Conservation (phyloP, 2,329 filamentous ascomycete genomes). For the Hymenoscyphus linearis region DNA sequence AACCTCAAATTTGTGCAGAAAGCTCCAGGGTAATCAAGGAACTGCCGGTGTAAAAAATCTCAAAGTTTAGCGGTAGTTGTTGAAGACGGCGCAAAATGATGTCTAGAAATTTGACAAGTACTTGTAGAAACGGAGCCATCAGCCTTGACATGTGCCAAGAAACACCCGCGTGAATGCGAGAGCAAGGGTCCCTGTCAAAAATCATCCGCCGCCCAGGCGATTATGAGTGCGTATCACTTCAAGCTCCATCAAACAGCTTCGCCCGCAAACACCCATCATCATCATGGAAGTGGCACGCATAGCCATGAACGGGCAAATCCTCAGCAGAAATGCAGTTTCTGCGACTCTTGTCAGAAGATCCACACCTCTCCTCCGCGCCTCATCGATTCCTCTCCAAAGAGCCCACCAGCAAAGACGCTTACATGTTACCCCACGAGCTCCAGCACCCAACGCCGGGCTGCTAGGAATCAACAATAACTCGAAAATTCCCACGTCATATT, state of each 20-base stretch:
- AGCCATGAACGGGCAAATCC: constrained; percentile 18
- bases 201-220: not conserved
- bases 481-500: constrained; percentile 65
- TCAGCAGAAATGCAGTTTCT: constrained; percentile 18
- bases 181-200: not conserved
- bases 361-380: constrained; percentile 19
- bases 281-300: not conserved
- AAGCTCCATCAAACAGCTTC: not conserved
- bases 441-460: constrained; percentile 26
- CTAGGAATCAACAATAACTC: constrained; percentile 32
- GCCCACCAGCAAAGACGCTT: constrained; percentile 23
- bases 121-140: not conserved
- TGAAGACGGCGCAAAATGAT: not conserved
- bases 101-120: no score
- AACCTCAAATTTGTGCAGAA: not conserved
- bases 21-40: not conserved
- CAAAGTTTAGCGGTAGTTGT: not conserved
- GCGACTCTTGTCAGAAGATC: constrained; percentile 15
- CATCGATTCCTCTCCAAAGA: constrained; percentile 17
- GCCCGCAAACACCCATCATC: not conserved
- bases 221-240: not conserved
- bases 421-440: constrained; percentile 20
- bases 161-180: not conserved
- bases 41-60: not conserved
- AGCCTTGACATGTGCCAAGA: not conserved